Evolutionary conservation across 495 filamentous ascomycete genomes (phyloP), one percentile per base, ranked within the genome.

Genomic region (Penicillium pulvis): DNA sequence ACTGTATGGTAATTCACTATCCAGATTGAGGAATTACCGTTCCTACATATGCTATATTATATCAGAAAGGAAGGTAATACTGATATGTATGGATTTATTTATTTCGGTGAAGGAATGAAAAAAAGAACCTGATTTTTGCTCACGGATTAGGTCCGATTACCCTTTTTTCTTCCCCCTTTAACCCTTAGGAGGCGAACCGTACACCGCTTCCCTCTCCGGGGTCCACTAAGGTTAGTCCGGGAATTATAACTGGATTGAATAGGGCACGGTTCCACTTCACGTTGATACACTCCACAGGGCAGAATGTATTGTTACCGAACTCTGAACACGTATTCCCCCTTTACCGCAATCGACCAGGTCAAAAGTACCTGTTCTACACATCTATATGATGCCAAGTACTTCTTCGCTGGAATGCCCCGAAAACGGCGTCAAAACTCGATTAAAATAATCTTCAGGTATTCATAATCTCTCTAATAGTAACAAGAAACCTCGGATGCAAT

Each of bases 271-370:
- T 41, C 39, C 39, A 41, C 39, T 41, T 41, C 28, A 28, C 28
- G 6, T 7, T 7, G 28, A 4, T 7, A 28, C 28, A 4, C 4
- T 5, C 6, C 28, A 28, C 6, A 28, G 28, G 28, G 28, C 28
- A 28, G 28, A 28, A 28, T 7, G 28, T 28, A 28, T 28, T 28
- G 28, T 28, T 58, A 58, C 60, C 56, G 51, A 62, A 62, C 60
- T 24, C 57, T 58, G 55, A 57, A 54, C 55, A 55, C 56, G 51
- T 58, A 58, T 56, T 55, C 24, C 33, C 46, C 26, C 46, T 35
- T 26, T 26, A 36, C 17, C 12, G 28, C 24, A 47, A 51, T n/a
- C 23, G 23, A 36, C 23, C 31, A 36, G 7, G 7, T 23, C 26
- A 41, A 36, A 39, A 23, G 20, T 53, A 36, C 31, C 33, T 52